Base-by-base conservation (phyloP, 768 basidiomycete species). In the Cystobasidium tubakii region DNA sequence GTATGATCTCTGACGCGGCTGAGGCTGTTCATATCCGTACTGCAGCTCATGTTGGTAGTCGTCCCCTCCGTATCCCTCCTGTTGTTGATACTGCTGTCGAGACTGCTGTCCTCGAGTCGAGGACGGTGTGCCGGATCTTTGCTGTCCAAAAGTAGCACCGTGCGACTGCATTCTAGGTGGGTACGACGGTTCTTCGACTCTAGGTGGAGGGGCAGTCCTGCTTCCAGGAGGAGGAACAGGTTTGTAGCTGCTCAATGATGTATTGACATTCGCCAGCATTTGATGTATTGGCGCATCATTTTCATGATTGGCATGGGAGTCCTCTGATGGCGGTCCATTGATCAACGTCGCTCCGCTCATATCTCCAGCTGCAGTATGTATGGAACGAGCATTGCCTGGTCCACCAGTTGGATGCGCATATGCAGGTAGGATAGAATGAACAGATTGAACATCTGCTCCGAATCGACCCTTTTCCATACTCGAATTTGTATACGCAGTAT, bases 391-490 rank as follows among this genome's bases (percentile, higher is more conserved):
- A 50, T 50, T 50, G 12, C 46, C 46, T 17, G 46, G 46, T 17
- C 46, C 46, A 9, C 46, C 57, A 23, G 9, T 39, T 4, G 57
- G 3, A 44, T 71, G n/a, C 10, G 15, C 31, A 36, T 71, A 71
- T 4, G n/a, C 34, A n/a, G 69, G 69, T 39, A 54, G 69, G 3
- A 71, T 44, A 55, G 53, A 57, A 29, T 43, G 69, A 29, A 71
- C 69, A 60, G 69, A 71, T 34, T 60, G 55, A 29, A 29, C 46
- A 60, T 71, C 55, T 21, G 33, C 55, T 3, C 13, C 69, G 39
- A 12, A 71, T 27, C 69, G 17, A 33, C 21, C 25, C 39, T 71
- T 71, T 17, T 71, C 69, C 54, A 71, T 71, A 46, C 36, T 42
- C 10, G 25, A 36, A 27, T 27, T 43, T 7, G 53, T 55, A 55